Conservation (phyloP, 1,284 basidiomycete species). For the Somion occarium region DNA sequence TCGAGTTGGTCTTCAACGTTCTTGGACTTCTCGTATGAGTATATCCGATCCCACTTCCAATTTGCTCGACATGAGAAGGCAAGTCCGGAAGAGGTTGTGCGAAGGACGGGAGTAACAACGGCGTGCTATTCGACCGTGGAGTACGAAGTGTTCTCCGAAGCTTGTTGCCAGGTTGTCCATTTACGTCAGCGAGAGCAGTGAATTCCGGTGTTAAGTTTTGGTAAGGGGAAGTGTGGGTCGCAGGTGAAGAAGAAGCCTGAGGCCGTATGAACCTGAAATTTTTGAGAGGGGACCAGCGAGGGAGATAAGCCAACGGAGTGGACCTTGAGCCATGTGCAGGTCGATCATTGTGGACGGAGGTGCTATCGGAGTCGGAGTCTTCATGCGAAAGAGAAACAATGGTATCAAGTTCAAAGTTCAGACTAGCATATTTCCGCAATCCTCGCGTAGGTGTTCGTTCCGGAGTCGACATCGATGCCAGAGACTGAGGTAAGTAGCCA, state of each 20-base stretch:
- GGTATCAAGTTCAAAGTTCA: slow-evolving; percentile 30
- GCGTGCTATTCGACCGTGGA: slow-evolving; percentile 17
- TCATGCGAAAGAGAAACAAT: slow-evolving; percentile 18
- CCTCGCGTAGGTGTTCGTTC: slow-evolving; percentile 8
- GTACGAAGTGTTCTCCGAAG: slow-evolving; percentile 32
- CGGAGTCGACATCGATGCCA: not conserved
- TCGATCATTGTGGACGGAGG: not conserved
- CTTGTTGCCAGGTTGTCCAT: slow-evolving; percentile 30
- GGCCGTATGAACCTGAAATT: not conserved
- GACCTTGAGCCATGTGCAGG: not conserved
- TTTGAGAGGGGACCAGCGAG: slow-evolving; percentile 4
- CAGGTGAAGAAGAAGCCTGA: slow-evolving; percentile 5
- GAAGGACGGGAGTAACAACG: slow-evolving; percentile 15
- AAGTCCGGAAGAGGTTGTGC: slow-evolving; percentile 23
- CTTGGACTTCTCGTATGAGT: slow-evolving; percentile 19
- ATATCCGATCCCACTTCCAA: slow-evolving; percentile 53
- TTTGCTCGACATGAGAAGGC: slow-evolving; percentile 44
- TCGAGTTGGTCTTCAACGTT: not conserved
- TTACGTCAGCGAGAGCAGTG: not conserved
- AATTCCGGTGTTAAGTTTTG: not conserved
- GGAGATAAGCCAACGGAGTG: slow-evolving; percentile 4
- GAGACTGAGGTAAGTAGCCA: not conserved
- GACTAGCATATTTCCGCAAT: slow-evolving; percentile 28
- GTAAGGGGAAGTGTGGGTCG: slow-evolving; percentile 4
- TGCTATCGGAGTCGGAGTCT: not conserved